Evolutionary conservation across 306 rosid genomes (phyloP).

Genomic region (Canavalia ensiformis): DNA sequence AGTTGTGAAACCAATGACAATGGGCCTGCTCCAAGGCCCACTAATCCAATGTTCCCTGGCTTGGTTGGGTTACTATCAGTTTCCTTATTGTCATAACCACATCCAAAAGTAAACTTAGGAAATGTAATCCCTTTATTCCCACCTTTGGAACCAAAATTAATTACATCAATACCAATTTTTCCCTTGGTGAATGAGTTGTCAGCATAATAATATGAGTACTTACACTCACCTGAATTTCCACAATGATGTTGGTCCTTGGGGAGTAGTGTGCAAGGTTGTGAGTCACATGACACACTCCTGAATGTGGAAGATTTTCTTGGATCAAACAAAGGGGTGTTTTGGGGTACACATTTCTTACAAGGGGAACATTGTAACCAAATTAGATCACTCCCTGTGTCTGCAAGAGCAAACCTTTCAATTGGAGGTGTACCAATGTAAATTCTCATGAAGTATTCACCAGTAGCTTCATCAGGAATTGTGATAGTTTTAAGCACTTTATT

Average conservation of each 20-base stretch:
- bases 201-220: background rate
- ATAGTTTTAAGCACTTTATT: background rate
- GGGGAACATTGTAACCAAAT: background rate
- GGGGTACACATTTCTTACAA: background rate
- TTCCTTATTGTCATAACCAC: background rate
- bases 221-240: background rate
- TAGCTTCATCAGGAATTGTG: background rate
- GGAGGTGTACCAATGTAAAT: background rate
- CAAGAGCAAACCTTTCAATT: background rate
- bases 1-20: background rate
- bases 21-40: background rate
- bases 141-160: background rate
- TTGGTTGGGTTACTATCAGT: no score
- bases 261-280: background rate
- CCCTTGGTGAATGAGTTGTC: background rate
- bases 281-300: background rate
- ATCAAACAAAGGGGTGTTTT: background rate
- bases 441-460: background rate
- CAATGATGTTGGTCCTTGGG: background rate
- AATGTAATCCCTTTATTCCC: background rate
- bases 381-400: background rate
- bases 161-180: background rate
- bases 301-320: constrained; percentile 32
- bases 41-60: background rate
- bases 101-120: background rate